Conservation (phyloP, 805 yeast genomes). For the Lipomyces sp. region DNA sequence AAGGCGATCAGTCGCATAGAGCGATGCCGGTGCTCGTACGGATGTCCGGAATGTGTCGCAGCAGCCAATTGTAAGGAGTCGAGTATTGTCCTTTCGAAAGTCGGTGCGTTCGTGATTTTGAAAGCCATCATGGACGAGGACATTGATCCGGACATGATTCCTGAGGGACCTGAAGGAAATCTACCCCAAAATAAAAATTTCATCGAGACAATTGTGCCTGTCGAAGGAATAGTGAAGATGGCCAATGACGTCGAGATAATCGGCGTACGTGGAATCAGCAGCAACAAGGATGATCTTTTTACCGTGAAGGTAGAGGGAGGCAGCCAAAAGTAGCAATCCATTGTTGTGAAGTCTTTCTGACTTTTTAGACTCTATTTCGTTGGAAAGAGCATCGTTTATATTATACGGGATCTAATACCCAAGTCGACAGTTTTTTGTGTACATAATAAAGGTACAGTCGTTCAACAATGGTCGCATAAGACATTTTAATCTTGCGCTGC, state of each 20-base stretch:
- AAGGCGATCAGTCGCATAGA: slow-evolving; percentile 63
- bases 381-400: neutral
- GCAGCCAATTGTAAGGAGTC: slow-evolving; percentile 80
- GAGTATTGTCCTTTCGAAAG: slow-evolving; percentile 81
- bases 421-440: neutral
- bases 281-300: slow-evolving; percentile 11
- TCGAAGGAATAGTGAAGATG: slow-evolving; percentile 60
- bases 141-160: slow-evolving; percentile 50
- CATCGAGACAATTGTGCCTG: slow-evolving; percentile 71
- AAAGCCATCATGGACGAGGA: slow-evolving; percentile 63
- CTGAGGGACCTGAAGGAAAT: slow-evolving; percentile 76
- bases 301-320: slow-evolving; percentile 19
- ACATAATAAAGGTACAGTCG: neutral
- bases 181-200: slow-evolving; percentile 60
- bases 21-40: slow-evolving; percentile 64
- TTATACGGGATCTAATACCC: neutral
- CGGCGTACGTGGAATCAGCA: neutral
- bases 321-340: neutral
- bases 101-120: slow-evolving; percentile 76
- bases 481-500: neutral
- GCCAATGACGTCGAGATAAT: slow-evolving; percentile 56
- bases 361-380: neutral
- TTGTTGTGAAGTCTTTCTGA: neutral
- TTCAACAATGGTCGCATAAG: neutral
- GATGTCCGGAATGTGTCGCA: slow-evolving; percentile 88